phyloP scores from a whole-genome alignment of 495 filamentous ascomycete species.

The Aspergillus asperescens region DNA sequence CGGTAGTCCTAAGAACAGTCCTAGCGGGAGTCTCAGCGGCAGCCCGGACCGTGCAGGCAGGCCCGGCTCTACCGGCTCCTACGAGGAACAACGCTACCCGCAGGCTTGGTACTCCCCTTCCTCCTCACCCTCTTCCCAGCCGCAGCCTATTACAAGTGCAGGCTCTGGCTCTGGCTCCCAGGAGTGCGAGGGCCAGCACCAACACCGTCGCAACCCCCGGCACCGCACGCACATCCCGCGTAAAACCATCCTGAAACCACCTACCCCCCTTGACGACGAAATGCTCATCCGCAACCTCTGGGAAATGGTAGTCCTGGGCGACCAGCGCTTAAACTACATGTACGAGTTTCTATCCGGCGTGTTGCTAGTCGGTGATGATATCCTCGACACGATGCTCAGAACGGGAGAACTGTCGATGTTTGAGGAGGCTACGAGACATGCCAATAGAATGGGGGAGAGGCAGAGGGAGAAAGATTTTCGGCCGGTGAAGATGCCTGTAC shows the following conservation, averaged over 20 bases:
- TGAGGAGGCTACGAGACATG: constrained; percentile 1
- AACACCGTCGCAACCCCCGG: background rate
- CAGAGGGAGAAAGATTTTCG: too few species aligned
- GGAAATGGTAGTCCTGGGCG: constrained; percentile 5
- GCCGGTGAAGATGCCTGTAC: too few species aligned
- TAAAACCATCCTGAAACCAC: constrained; percentile 13
- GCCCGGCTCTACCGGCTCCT: background rate
- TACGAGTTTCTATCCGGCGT: constrained; percentile 8
- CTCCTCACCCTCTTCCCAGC: background rate
- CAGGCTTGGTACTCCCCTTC: too few species aligned
- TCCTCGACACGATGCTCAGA: constrained; percentile 2
- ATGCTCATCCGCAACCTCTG: constrained; percentile 12
- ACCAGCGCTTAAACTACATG: background rate
- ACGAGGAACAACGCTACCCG: background rate
- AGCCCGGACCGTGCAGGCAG: background rate
- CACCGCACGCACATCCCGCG: background rate
- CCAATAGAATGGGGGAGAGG: background rate
- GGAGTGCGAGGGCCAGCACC: background rate
- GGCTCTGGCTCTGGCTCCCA: too few species aligned
- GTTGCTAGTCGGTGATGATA: constrained; percentile 1
- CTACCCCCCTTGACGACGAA: constrained; percentile 8
- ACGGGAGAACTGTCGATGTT: constrained; percentile 1
- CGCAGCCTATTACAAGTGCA: too few species aligned
- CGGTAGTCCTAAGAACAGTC: background rate
- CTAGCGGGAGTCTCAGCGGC: background rate